phyloP scores from a whole-genome alignment of 2,329 filamentous ascomycete species.

The Exophiala calicioides region DNA sequence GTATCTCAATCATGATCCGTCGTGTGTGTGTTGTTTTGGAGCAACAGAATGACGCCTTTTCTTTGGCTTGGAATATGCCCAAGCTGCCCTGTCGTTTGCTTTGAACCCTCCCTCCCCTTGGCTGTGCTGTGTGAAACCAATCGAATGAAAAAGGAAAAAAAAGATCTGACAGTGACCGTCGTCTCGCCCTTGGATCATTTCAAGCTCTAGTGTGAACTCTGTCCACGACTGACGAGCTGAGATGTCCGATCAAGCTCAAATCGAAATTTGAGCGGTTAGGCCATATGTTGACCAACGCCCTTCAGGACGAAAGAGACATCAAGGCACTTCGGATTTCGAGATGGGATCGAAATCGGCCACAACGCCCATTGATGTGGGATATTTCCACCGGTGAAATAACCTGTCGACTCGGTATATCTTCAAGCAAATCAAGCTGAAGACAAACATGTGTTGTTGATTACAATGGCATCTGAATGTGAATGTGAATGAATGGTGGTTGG shows the following conservation, averaged over 20 bases:
- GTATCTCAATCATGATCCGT: conserved; percentile 25
- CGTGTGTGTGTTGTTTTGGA: background rate
- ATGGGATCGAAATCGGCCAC: conserved; percentile 7
- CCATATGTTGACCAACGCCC: conserved; percentile 1
- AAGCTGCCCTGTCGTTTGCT: background rate
- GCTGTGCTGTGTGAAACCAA: conserved; percentile 2
- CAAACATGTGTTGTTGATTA: conserved; percentile 12
- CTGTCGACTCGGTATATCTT: conserved; percentile 13
- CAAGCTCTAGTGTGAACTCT: background rate
- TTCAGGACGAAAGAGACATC: conserved; percentile 4
- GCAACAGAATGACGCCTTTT: too few relatives aligned
- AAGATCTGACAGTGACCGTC: background rate
- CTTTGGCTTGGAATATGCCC: background rate
- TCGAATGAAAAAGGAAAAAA: conserved; percentile 4
- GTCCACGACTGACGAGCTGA: conserved; percentile 1
- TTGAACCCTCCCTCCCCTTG: background rate
- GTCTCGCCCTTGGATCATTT: background rate
- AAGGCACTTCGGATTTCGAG: conserved; percentile 4
- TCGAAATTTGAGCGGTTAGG: background rate
- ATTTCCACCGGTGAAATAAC: conserved; percentile 11
- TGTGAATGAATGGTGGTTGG: background rate
- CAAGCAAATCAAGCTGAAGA: conserved; percentile 13
- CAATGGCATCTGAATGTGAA: conserved; percentile 5
- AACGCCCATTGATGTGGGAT: conserved; percentile 1
- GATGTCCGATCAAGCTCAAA: background rate